Base-by-base conservation (phyloP, 768 basidiomycete genomes). In the Mycena polygramma region DNA sequence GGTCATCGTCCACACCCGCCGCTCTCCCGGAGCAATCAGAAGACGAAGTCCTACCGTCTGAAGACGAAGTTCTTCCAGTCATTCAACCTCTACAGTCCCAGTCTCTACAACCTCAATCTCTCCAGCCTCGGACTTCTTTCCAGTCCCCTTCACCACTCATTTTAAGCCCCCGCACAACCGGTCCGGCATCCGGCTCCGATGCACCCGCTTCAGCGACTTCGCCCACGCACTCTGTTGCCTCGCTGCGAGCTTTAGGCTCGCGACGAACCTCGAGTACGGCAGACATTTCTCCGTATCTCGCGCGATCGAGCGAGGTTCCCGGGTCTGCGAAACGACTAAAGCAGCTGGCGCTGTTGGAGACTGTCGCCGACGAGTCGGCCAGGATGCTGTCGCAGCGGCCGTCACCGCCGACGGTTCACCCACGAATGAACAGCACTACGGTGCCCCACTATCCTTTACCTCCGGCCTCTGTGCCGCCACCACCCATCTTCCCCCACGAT, bases 321-420 rank as follows among this genome's bases (percentile, higher is more conserved):
- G 81, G 86, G 6, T 89, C 90, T 39, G 86, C 89, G 17, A 92
- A 90, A 76, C 88, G 86, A 66, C 78, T 93, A 78, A 89, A 89
- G 78, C 93, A 91, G 73, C 83, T 92, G 30, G 92, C 92, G 2
- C 82, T 94, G 68, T 81, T 93, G 14, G 92, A 94, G 77, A 83
- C 88, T 17, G 89, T 94, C 43, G 92, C 90, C 0, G 89, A 91
- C 74, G 92, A 94, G 77, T 92, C 93, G 7, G 90, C 90, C 8
- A 85, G 86, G 69, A 85, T 90, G 84, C 74, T 43, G 41, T 75
- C 60, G 19, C 73, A 19, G 43, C 71, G 55, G 37, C 66, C 76
- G 55, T 59, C 75, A 43, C 61, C 61, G 36, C 48, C 62, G 14
- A 30, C 65, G 20, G 61, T 46, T 17, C 26, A 58, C 10, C 64